These are phyloP conservation scores for Naganishia friedmannii DNA, from an alignment of 768 basidiomycete species.

Conservation along the genomic window DNA sequence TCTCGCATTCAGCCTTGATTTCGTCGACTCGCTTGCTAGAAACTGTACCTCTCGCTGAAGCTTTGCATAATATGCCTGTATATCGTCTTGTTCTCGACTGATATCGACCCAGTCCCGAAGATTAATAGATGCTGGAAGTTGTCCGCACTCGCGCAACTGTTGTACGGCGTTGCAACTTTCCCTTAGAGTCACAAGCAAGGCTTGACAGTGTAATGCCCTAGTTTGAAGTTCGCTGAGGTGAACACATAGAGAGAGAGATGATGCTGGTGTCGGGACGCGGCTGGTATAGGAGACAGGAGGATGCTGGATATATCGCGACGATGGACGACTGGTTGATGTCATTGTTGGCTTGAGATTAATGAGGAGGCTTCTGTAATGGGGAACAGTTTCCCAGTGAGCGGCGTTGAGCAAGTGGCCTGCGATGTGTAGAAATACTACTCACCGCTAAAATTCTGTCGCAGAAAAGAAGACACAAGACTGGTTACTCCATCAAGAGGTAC, in stretches of 20 bases:
- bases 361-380: neutral
- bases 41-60: neutral
- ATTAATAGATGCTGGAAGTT: conserved; percentile 1
- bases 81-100: neutral
- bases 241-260: neutral
- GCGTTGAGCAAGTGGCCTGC: neutral
- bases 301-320: neutral
- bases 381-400: neutral
- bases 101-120: neutral
- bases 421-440: neutral
- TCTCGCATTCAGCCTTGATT: neutral
- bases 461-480: no score
- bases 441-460: no score
- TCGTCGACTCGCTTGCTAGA: neutral
- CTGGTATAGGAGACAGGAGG: neutral
- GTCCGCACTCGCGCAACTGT: neutral
- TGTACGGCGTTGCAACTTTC: neutral
- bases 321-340: neutral
- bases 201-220: neutral
- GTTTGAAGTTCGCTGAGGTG: neutral
- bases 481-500: no score
- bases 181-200: neutral
- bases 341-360: neutral
- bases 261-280: neutral
- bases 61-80: neutral